Conservation (phyloP, 1,284 basidiomycete genomes). For the Cutaneotrichosporon sp. region DNA sequence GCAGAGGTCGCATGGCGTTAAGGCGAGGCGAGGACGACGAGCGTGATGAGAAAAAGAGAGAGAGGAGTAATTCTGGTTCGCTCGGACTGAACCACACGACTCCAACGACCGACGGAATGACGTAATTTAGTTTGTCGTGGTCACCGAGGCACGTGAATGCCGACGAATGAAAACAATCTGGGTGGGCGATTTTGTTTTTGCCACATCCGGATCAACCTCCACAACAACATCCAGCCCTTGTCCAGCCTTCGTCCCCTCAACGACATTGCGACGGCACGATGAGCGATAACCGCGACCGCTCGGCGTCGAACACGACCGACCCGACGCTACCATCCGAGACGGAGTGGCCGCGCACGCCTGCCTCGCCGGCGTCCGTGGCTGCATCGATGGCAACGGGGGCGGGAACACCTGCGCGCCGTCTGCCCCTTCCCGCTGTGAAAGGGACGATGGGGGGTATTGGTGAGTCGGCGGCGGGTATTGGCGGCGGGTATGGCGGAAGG, state of each 20-base stretch:
- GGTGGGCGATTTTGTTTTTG: conserved; percentile 13
- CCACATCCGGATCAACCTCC: neutral
- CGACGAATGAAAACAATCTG: too few species aligned
- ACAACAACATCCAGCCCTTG: neutral
- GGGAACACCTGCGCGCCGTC: neutral
- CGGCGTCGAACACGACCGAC: neutral
- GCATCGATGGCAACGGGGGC: too few species aligned
- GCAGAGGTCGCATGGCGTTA: too few species aligned
- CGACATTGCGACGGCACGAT: neutral
- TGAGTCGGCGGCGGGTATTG: conserved; percentile 8
- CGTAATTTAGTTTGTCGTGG: too few species aligned
- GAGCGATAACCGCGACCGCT: neutral
- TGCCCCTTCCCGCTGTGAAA: conserved; percentile 28
- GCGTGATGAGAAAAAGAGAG: too few species aligned
- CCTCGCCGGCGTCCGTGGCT: neutral
- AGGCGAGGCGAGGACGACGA: too few species aligned
- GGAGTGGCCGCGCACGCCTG: neutral
- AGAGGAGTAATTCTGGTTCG: too few species aligned
- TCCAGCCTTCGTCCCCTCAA: neutral
- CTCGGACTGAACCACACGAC: too few species aligned
- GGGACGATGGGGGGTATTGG: conserved; percentile 30
- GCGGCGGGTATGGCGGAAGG: too few species aligned
- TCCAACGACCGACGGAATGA: too few species aligned
- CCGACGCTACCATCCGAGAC: neutral
- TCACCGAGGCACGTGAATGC: too few species aligned